Conservation (phyloP, 495 filamentous ascomycete genomes). For the Jackrogersella minutella region DNA sequence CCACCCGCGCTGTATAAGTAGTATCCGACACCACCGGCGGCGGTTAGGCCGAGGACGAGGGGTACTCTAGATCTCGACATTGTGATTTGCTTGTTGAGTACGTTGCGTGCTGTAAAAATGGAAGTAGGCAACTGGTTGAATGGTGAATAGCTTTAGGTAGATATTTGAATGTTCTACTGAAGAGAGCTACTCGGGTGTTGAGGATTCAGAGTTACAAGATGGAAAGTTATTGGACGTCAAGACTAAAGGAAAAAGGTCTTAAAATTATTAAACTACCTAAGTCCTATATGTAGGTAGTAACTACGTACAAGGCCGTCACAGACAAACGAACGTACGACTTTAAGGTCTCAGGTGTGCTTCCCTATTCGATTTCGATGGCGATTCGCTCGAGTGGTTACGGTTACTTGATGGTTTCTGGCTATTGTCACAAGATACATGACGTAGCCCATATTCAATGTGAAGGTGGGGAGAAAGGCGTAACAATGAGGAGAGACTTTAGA, state of each 20-base stretch:
- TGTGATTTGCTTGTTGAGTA: constrained; percentile 36
- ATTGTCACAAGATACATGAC: constrained; percentile 41
- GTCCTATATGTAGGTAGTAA: constrained; percentile 21
- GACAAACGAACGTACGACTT: constrained; percentile 29
- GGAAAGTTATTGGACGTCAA: constrained; percentile 28
- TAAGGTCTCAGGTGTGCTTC: constrained; percentile 16
- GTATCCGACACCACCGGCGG: constrained; percentile 77
- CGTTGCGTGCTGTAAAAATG: background rate
- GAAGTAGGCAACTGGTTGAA: constrained; percentile 6
- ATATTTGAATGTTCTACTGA: background rate
- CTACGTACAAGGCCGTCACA: constrained; percentile 12
- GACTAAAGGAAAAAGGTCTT: no score
- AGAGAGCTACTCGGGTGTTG: background rate
- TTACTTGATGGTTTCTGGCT: constrained; percentile 24
- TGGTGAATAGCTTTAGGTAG: background rate
- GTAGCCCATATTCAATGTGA: constrained; percentile 23
- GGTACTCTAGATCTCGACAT: constrained; percentile 65
- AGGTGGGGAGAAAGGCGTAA: constrained; percentile 24
- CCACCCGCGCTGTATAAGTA: constrained; percentile 93
- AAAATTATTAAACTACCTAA: no score
- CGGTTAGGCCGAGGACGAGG: constrained; percentile 66
- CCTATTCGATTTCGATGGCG: constrained; percentile 5
- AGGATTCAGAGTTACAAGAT: constrained; percentile 17
- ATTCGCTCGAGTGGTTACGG: constrained; percentile 27
- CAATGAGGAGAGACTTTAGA: constrained; percentile 15